Conservation (phyloP, 495 filamentous ascomycete genomes). For the Aspergillus steynii region DNA sequence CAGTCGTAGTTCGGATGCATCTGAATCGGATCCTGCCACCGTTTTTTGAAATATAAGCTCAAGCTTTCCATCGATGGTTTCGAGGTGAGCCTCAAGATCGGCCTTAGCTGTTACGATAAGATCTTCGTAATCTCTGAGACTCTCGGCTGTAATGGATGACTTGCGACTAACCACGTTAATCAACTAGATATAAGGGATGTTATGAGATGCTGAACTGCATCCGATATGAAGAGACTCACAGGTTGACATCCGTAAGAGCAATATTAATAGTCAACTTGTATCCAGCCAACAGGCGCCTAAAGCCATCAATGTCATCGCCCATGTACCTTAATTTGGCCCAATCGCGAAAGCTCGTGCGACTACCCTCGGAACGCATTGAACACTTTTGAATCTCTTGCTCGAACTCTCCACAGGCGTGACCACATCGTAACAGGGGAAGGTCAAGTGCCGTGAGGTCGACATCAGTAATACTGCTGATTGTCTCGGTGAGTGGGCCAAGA, state of each 20-base stretch:
- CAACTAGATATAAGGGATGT: conserved; percentile 4
- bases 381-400: conserved; percentile 25
- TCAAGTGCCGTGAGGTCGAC: conserved; percentile 19
- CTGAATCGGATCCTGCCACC: conserved; percentile 16
- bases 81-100: conserved; percentile 39
- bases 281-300: conserved; percentile 32
- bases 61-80: conserved; percentile 38
- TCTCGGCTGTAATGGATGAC: conserved; percentile 29
- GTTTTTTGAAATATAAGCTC: conserved; percentile 20
- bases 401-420: conserved; percentile 29
- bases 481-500: conserved; percentile 33
- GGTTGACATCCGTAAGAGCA: conserved; percentile 37
- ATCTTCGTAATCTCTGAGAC: conserved; percentile 32
- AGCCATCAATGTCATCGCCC: conserved; percentile 32
- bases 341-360: conserved; percentile 27
- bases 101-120: conserved; percentile 37
- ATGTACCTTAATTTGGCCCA: conserved; percentile 33
- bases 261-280: conserved; percentile 45
- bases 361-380: conserved; percentile 15
- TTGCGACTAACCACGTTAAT: conserved; percentile 22
- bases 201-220: conserved; percentile 8
- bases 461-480: conserved; percentile 19
- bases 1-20: conserved; percentile 30
- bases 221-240: conserved; percentile 29
- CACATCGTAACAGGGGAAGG: conserved; percentile 28